Conservation (phyloP, 768 basidiomycete species). For the Collybia sordida region DNA sequence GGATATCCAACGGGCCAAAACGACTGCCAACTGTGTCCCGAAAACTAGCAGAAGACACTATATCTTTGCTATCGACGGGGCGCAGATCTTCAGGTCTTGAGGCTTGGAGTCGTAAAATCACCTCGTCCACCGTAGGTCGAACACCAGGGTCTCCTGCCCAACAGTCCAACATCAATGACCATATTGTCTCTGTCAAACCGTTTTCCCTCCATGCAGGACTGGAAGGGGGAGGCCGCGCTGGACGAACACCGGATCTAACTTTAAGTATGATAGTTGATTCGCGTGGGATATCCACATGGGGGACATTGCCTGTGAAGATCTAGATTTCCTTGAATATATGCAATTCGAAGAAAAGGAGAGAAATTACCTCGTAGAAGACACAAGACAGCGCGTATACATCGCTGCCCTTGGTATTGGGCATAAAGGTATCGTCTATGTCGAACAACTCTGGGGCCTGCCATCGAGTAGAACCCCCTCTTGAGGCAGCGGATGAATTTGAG, state of each 20-base stretch:
- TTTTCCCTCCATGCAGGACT: conserved; percentile 2
- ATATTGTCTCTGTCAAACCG: conserved; percentile 3
- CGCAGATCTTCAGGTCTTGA: too few relatives aligned
- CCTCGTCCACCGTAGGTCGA: neutral
- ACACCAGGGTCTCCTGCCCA: neutral
- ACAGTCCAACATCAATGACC: neutral
- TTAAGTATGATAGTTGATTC: conserved; percentile 17
- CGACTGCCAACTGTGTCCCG: too few relatives aligned
- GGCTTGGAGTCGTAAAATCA: too few relatives aligned
- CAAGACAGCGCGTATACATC: conserved; percentile 20
- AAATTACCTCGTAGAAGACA: conserved; percentile 20
- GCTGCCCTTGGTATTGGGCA: conserved; percentile 11
- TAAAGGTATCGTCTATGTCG: conserved; percentile 8
- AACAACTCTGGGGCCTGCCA: conserved; percentile 24
- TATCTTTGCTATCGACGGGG: too few relatives aligned
- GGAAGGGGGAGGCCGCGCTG: conserved; percentile 8
- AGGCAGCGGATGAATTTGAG: conserved; percentile 8
- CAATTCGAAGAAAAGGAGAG: conserved; percentile 1
- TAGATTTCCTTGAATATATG: conserved; percentile 1
- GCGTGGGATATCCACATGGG: conserved; percentile 17
- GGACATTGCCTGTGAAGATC: conserved; percentile 19
- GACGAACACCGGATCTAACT: conserved; percentile 13
- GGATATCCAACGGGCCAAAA: too few relatives aligned
- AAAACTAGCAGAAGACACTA: too few relatives aligned
- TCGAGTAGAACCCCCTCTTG: conserved; percentile 13